phyloP scores from a whole-genome alignment of 2,329 filamentous ascomycete genomes.

The Cladosporium cucumerinum region DNA sequence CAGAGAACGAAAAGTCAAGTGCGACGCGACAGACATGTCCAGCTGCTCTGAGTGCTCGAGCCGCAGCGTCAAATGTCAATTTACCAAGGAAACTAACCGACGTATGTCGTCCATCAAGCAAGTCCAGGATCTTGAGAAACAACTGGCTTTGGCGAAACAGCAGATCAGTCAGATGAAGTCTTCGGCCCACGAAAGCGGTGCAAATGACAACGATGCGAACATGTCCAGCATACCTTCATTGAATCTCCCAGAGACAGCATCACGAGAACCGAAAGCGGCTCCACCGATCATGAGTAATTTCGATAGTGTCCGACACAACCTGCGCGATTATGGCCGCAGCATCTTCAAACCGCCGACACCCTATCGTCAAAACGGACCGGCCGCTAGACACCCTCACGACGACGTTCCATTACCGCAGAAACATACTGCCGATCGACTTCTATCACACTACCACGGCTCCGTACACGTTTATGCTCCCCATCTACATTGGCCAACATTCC shows the following conservation, averaged over 20 bases:
- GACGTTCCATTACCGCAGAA: constrained; percentile 61
- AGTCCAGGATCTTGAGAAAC: constrained; percentile 93
- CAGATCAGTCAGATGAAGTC: constrained; percentile 68
- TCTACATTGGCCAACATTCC: constrained; percentile 82
- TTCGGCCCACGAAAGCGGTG: constrained; percentile 53
- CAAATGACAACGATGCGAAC: constrained; percentile 41
- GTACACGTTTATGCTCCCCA: constrained; percentile 80
- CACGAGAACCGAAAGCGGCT: constrained; percentile 58
- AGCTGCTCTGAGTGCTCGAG: constrained; percentile 98
- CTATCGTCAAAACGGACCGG: constrained; percentile 55
- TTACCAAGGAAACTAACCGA: constrained; percentile 97
- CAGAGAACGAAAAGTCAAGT: constrained; percentile 77
- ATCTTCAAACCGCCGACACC: constrained; percentile 75
- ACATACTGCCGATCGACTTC: constrained; percentile 65
- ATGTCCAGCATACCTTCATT: constrained; percentile 29
- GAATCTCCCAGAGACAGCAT: constrained; percentile 33
- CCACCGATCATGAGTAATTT: constrained; percentile 65
- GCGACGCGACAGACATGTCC: constrained; percentile 91
- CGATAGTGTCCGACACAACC: constrained; percentile 66
- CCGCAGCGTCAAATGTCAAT: constrained; percentile 94
- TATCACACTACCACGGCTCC: constrained; percentile 71
- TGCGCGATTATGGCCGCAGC: constrained; percentile 70
- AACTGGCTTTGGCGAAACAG: constrained; percentile 74
- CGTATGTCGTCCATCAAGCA: constrained; percentile 99
- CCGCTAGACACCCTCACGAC: constrained; percentile 46